A percentile compares a stretch with the other conserved stretches of the same genome.
These are phyloP conservation scores for Arthroderma sp. DNA, from an alignment of 2,329 filamentous ascomycete species.

Conservation along the genomic window DNA sequence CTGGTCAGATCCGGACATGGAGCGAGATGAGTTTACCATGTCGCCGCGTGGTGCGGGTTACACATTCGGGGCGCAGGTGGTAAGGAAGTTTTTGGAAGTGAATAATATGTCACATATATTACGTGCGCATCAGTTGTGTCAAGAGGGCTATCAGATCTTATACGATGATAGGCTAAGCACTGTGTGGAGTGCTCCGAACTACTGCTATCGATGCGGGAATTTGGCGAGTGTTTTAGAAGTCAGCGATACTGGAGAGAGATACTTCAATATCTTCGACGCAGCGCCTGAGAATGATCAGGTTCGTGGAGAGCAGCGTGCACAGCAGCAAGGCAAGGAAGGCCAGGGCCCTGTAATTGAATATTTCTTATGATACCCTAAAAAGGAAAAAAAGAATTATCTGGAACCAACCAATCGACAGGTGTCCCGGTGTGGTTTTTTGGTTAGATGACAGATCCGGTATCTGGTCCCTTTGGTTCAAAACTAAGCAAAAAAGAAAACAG, in stretches of 20 bases:
- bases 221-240: slow-evolving; percentile 95
- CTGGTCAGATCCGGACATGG: slow-evolving; percentile 96
- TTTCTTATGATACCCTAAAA: slow-evolving; percentile 44
- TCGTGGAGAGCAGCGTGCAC: slow-evolving; percentile 68
- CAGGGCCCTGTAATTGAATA: slow-evolving; percentile 59
- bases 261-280: slow-evolving; percentile 96
- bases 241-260: slow-evolving; percentile 79
- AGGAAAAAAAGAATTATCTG: background rate
- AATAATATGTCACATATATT: slow-evolving; percentile 97
- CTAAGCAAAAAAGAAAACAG: background rate
- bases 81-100: slow-evolving; percentile 94
- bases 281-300: slow-evolving; percentile 81
- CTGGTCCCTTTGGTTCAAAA: background rate
- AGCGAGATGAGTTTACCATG: slow-evolving; percentile 90
- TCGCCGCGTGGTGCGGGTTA: slow-evolving; percentile 90
- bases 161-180: slow-evolving; percentile 92
- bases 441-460: background rate
- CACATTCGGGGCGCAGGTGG: slow-evolving; percentile 93
- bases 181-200: slow-evolving; percentile 96
- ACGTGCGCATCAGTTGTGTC: slow-evolving; percentile 93
- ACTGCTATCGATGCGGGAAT: slow-evolving; percentile 91
- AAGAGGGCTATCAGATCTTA: slow-evolving; percentile 93
- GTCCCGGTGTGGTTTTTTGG: background rate
- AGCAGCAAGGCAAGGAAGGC: slow-evolving; percentile 53
- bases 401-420: too few relatives aligned